Percentiles rank a stretch among this genome's conserved stretches.
Conservation (phyloP, 495 filamentous ascomycete genomes). For the Penicillium roqueforti region DNA sequence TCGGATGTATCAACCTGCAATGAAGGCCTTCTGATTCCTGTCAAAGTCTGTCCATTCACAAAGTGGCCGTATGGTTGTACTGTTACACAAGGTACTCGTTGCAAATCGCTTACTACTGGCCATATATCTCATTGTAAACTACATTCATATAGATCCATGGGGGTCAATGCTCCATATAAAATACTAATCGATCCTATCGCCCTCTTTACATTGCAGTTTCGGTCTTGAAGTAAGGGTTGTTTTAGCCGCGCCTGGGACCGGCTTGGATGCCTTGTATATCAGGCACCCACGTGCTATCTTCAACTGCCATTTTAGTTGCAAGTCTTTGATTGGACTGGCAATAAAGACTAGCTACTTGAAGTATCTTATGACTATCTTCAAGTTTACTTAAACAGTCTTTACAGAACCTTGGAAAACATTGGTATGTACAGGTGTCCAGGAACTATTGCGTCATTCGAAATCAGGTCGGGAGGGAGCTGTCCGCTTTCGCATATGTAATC, state of each 20-base stretch:
- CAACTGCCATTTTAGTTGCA: background rate
- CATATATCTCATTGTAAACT: background rate
- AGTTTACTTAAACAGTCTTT: background rate
- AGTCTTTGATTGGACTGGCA: background rate
- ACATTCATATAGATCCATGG: background rate
- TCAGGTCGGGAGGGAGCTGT: slow-evolving; percentile 17
- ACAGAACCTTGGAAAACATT: background rate
- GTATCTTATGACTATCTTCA: background rate
- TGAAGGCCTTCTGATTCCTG: background rate
- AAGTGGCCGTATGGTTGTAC: background rate
- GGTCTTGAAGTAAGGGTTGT: no score
- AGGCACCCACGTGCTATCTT: background rate
- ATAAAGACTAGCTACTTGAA: background rate
- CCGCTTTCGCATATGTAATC: slow-evolving; percentile 23
- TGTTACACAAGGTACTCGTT: background rate
- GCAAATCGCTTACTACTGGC: background rate
- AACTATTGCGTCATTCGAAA: slow-evolving; percentile 30
- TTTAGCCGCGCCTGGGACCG: no score
- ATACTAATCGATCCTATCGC: background rate
- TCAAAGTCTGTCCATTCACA: background rate
- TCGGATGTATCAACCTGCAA: background rate
- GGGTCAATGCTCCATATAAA: no score
- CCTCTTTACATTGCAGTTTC: background rate
- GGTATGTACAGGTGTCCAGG: slow-evolving; percentile 1
- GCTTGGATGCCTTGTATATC: background rate